These are phyloP conservation scores for Penicillium sclerotiorum DNA, from an alignment of 2,329 filamentous ascomycete species.

Conservation along the genomic window DNA sequence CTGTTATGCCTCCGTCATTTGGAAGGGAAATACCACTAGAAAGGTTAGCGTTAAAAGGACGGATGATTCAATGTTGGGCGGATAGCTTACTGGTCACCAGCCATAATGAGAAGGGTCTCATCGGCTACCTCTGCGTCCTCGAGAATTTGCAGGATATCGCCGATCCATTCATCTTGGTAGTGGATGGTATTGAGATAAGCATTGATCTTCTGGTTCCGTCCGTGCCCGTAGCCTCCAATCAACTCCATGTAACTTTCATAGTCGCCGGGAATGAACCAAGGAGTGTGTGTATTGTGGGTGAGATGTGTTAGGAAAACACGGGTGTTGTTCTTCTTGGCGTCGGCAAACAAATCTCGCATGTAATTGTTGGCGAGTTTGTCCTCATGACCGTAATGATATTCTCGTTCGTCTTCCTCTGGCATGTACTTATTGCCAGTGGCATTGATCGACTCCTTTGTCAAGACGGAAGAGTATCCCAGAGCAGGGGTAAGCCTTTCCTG, in stretches of 20 bases:
- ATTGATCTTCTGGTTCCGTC: conserved; percentile 29
- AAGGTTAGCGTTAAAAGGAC: too few relatives aligned
- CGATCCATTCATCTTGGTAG: conserved; percentile 37
- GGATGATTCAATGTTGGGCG: too few relatives aligned
- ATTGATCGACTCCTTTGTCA: conserved; percentile 31
- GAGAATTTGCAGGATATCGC: conserved; percentile 32
- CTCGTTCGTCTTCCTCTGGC: conserved; percentile 27
- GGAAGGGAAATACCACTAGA: conserved; percentile 36
- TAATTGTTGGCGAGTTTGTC: conserved; percentile 36
- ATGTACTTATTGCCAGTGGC: conserved; percentile 29
- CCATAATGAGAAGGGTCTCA: conserved; percentile 38
- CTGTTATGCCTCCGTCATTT: conserved; percentile 38
- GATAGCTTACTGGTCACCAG: conserved; percentile 36
- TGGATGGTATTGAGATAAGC: conserved; percentile 36
- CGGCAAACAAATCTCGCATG: conserved; percentile 36
- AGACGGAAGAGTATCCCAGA: conserved; percentile 31
- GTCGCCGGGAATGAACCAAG: conserved; percentile 20
- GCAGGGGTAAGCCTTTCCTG: conserved; percentile 30
- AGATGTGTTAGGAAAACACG: conserved; percentile 39
- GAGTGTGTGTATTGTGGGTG: conserved; percentile 39
- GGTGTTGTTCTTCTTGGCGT: conserved; percentile 32
- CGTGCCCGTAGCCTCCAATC: conserved; percentile 13
- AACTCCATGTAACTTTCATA: neutral
- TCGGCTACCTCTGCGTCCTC: conserved; percentile 35
- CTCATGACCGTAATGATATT: conserved; percentile 38